Percentiles rank a stretch among this genome's conserved stretches.
phyloP scores from a whole-genome alignment of 2,329 filamentous ascomycete species.

The Nannizziopsis barbatae region DNA sequence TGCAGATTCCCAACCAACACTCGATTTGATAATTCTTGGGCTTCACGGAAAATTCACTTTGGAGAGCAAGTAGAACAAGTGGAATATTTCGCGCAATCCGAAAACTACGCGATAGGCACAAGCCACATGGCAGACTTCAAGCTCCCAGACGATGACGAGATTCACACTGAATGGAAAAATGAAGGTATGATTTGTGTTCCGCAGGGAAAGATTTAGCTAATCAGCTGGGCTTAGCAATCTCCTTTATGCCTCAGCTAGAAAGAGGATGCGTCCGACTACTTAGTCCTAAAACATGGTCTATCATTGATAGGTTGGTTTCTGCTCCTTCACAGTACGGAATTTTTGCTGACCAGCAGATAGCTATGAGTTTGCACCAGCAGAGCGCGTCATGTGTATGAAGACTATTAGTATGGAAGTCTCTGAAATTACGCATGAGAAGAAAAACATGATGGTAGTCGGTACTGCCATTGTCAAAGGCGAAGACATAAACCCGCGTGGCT shows the following conservation, averaged over 20 bases:
- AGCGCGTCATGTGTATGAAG: slow-evolving; percentile 70
- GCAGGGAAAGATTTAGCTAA: slow-evolving; percentile 12
- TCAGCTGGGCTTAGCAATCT: slow-evolving; percentile 31
- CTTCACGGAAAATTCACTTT: slow-evolving; percentile 59
- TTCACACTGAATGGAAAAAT: slow-evolving; percentile 66
- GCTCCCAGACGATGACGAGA: slow-evolving; percentile 74
- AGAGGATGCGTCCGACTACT: slow-evolving; percentile 67
- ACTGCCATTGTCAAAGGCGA: slow-evolving; percentile 81
- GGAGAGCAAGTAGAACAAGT: slow-evolving; percentile 60
- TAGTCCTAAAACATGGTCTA: slow-evolving; percentile 62
- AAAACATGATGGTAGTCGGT: slow-evolving; percentile 70
- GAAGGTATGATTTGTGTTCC: slow-evolving; percentile 41
- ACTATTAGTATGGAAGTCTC: slow-evolving; percentile 79
- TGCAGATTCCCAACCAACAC: slow-evolving; percentile 57
- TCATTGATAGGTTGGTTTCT: slow-evolving; percentile 54
- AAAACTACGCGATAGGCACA: slow-evolving; percentile 66
- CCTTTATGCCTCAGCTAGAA: slow-evolving; percentile 55
- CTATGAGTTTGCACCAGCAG: slow-evolving; percentile 40
- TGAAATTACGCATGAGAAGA: slow-evolving; percentile 77
- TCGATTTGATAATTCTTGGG: slow-evolving; percentile 66
- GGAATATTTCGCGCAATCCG: slow-evolving; percentile 63
- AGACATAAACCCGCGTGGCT: slow-evolving; percentile 73
- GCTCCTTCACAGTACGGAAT: not conserved
- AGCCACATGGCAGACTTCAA: slow-evolving; percentile 60
- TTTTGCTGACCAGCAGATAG: slow-evolving; percentile 3